Evolutionary conservation across 305 asterid genomes (phyloP).

Genomic region (Fraxinus paxiana): DNA sequence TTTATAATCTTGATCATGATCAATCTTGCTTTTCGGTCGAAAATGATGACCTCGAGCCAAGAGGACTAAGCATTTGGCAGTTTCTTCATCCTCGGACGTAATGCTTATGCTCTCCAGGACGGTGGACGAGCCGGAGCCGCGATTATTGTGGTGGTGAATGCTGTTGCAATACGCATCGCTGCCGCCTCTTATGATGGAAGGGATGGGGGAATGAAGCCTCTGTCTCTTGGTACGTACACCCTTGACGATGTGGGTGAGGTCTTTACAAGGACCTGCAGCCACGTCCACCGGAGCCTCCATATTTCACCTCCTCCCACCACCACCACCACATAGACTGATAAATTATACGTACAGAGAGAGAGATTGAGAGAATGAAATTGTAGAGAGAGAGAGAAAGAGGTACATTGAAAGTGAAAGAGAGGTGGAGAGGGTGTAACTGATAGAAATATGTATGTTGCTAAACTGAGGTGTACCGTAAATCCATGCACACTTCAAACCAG

Average conservation of each 20-base stretch:
- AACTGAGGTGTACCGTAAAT: neutral
- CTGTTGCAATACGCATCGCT: neutral
- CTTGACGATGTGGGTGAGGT: slow-evolving; percentile 55
- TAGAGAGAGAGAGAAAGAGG: slow-evolving; percentile 10
- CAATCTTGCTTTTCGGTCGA: slow-evolving; percentile 1
- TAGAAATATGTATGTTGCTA: neutral
- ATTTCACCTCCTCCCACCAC: slow-evolving; percentile 18
- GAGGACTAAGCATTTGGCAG: slow-evolving; percentile 65
- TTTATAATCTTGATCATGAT: slow-evolving; percentile 10
- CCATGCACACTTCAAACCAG: slow-evolving; percentile 2
- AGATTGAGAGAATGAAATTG: neutral
- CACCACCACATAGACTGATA: slow-evolving; percentile 26
- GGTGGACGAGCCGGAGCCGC: neutral
- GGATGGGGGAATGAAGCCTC: slow-evolving; percentile 58
- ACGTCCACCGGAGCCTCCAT: slow-evolving; percentile 48
- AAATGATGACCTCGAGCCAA: slow-evolving; percentile 50
- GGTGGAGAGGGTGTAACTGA: slow-evolving; percentile 22
- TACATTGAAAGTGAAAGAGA: slow-evolving; percentile 16
- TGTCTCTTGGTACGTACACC: slow-evolving; percentile 74
- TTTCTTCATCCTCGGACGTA: slow-evolving; percentile 60
- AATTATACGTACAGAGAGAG: too few species aligned
- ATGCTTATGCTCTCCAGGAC: slow-evolving; percentile 31
- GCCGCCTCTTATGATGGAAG: neutral
- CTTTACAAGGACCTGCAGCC: slow-evolving; percentile 26
- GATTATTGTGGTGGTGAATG: slow-evolving; percentile 40